Base-by-base conservation (phyloP, 2,329 filamentous ascomycete species). In the Cercospora zeae-maydis region DNA sequence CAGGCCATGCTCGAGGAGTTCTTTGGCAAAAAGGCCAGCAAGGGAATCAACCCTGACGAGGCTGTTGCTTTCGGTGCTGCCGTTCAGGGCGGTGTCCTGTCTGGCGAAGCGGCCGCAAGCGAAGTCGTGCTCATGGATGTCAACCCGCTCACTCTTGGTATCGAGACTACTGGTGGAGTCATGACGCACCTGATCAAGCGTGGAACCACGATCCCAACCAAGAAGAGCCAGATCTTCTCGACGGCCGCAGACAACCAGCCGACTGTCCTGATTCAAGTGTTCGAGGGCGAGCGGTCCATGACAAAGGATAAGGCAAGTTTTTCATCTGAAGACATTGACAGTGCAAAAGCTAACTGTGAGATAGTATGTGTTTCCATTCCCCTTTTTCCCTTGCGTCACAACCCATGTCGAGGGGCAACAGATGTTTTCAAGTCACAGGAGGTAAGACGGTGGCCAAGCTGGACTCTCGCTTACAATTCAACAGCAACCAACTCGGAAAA, bases 31-130 rank as follows among this genome's bases (percentile, higher is more conserved):
- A 93, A 95, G 85, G 92, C 93, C 73, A 93, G 90, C 86, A 98
- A 98, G 91, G 92, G 92, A 81, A 96, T 99, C 79, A 98, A 98
- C 87, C 95, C 95, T 73, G 95, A 99, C 76, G 95, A 98, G 85
- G 95, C 95, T 82, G 95, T 98, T 72, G 95, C 95, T 76, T 98
- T 93, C 78, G 95, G 95, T 82, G 95, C 95, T 68, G 93, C 95
- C 72, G 92, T 98, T 72, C 95, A 99, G 83, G 95, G 90, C 82
- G 93, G 93, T 89, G 88, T 98, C 75, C 85, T 99, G 67, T 90
- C 92, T 72, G 92, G 92, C 70, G 92, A 97, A 82, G 86, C 89
- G 75, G 42, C 52, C 81, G 93, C 96, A 75, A 96, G 92, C 79
- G 93, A 97, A 75, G 90, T 98, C 59, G 86, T 98, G 54, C 88